Percentiles rank a stretch among this genome's conserved stretches.
phyloP scores from a whole-genome alignment of 2,329 filamentous ascomycete genomes.

The Aspergillus tubingensis region DNA sequence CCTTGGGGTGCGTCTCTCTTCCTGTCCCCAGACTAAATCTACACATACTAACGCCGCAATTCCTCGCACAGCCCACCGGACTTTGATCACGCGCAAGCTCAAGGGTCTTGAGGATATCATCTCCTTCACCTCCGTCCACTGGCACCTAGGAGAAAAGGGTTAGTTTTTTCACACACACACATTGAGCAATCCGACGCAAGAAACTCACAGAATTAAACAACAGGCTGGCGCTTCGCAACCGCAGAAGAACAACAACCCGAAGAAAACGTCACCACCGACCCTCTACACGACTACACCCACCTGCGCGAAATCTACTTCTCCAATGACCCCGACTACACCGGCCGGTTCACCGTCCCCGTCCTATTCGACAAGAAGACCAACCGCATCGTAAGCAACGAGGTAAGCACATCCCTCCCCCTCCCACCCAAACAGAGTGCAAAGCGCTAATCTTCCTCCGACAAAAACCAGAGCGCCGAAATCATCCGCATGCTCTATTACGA shows the following conservation, averaged over 20 bases:
- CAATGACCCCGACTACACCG: slow-evolving; percentile 69
- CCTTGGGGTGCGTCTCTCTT: slow-evolving; percentile 66
- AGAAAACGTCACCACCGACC: slow-evolving; percentile 56
- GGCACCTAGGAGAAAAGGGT: slow-evolving; percentile 75
- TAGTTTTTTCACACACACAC: slow-evolving; percentile 24
- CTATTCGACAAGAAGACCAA: slow-evolving; percentile 71
- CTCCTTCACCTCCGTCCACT: slow-evolving; percentile 79
- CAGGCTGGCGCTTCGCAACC: slow-evolving; percentile 81
- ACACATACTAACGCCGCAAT: neutral
- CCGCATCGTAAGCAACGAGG: slow-evolving; percentile 87
- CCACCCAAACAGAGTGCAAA: neutral
- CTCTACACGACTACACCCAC: slow-evolving; percentile 68
- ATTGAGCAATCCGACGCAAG: neutral
- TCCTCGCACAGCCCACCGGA: slow-evolving; percentile 67
- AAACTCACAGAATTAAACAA: neutral
- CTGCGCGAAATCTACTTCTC: slow-evolving; percentile 79
- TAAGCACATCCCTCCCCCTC: slow-evolving; percentile 20
- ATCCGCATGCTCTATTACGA: slow-evolving; percentile 83
- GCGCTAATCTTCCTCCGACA: neutral
- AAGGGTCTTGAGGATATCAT: slow-evolving; percentile 91
- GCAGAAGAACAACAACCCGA: slow-evolving; percentile 61
- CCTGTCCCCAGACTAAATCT: too few species aligned
- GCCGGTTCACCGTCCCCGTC: slow-evolving; percentile 84
- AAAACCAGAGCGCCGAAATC: slow-evolving; percentile 69
- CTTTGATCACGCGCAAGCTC: slow-evolving; percentile 82